These are phyloP conservation scores for Steccherinum ochraceum DNA, from an alignment of 768 basidiomycete genomes.

Conservation along the genomic window DNA sequence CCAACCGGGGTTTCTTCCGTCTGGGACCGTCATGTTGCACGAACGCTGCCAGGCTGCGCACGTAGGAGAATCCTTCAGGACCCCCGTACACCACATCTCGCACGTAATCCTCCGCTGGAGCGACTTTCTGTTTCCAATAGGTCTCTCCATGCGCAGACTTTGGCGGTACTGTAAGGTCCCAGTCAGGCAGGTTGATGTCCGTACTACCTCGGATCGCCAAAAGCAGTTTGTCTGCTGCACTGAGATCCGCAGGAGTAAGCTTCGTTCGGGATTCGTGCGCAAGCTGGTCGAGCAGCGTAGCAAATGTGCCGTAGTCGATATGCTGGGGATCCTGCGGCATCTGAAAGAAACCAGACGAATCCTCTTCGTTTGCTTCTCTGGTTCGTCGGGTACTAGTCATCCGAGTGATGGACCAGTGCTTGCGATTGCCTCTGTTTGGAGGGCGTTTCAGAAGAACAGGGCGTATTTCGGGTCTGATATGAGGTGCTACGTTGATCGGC, in stretches of 20 bases:
- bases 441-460: neutral
- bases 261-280: conserved; percentile 14
- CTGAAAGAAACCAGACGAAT: conserved; percentile 35
- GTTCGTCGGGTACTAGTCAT: conserved; percentile 42
- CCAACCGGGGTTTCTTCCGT: neutral
- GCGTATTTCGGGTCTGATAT: conserved; percentile 6
- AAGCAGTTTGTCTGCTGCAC: conserved; percentile 25
- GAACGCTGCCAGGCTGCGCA: conserved; percentile 73
- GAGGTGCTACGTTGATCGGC: conserved; percentile 21
- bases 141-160: conserved; percentile 9
- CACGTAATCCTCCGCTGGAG: conserved; percentile 60
- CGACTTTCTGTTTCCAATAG: conserved; percentile 47
- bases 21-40: conserved; percentile 24
- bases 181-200: conserved; percentile 5
- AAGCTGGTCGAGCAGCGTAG: conserved; percentile 40
- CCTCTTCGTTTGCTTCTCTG: conserved; percentile 44
- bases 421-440: conserved; percentile 11
- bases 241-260: conserved; percentile 15
- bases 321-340: conserved; percentile 45
- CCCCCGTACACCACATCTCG: conserved; percentile 77
- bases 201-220: conserved; percentile 15
- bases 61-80: conserved; percentile 68
- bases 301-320: conserved; percentile 58
- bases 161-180: neutral
- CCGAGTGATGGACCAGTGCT: conserved; percentile 58